These are phyloP conservation scores for Ogataea chonburiensis DNA, from an alignment of 805 yeast genomes.

Conservation along the genomic window DNA sequence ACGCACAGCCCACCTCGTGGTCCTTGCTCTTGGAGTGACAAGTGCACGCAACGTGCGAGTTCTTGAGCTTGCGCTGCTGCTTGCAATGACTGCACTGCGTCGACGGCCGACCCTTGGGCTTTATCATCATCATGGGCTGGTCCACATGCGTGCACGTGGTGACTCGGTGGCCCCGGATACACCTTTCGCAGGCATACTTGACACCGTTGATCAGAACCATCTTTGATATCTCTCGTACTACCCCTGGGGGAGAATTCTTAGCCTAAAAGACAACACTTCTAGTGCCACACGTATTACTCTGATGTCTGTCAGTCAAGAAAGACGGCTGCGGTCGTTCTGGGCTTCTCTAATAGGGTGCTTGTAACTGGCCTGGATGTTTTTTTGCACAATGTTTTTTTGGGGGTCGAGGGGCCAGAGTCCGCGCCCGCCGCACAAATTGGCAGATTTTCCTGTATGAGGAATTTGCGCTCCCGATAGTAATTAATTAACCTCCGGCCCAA, in stretches of 20 bases:
- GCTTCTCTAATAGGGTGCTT: neutral
- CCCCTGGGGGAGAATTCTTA: slow-evolving; percentile 1
- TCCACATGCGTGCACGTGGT: slow-evolving; percentile 92
- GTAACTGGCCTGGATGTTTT: slow-evolving; percentile 1
- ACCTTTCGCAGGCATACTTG: slow-evolving; percentile 93
- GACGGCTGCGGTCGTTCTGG: slow-evolving; percentile 2
- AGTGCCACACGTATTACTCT: slow-evolving; percentile 1
- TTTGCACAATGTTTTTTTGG: slow-evolving; percentile 4
- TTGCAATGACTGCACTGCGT: slow-evolving; percentile 88
- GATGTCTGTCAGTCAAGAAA: neutral
- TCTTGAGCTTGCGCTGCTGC: slow-evolving; percentile 64
- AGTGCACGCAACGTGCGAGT: slow-evolving; percentile 66
- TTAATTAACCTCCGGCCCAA: too few relatives aligned
- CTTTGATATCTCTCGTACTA: slow-evolving; percentile 1
- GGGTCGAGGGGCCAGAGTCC: too few relatives aligned
- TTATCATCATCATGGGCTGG: slow-evolving; percentile 86
- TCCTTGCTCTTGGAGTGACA: slow-evolving; percentile 53
- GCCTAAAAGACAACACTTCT: slow-evolving; percentile 4
- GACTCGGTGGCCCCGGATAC: slow-evolving; percentile 95
- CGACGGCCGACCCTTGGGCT: slow-evolving; percentile 95
- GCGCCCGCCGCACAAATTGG: too few relatives aligned
- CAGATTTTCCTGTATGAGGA: neutral
- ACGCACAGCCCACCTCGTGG: slow-evolving; percentile 33
- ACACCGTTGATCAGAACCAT: slow-evolving; percentile 93
- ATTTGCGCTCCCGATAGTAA: too few relatives aligned